A percentile compares a stretch with the other conserved stretches of the same genome.
Evolutionary conservation across 441 rosid species (phyloP).

Genomic region (Mallotus repandus): DNA sequence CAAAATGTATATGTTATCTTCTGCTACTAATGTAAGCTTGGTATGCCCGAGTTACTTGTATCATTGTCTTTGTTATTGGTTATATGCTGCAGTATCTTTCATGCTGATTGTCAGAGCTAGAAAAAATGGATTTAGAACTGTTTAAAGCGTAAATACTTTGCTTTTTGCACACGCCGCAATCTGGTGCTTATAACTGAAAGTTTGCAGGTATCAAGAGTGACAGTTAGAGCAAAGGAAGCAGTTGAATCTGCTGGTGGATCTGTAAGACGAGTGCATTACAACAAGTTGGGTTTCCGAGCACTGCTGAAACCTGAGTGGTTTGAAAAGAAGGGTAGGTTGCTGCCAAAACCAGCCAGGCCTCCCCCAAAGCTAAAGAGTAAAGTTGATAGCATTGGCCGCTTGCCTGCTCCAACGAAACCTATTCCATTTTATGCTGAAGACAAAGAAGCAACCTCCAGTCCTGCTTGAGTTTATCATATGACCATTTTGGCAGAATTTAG

Average conservation of each 20-base stretch:
- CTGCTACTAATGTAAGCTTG: neutral
- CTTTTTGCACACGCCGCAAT: neutral
- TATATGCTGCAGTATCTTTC: neutral
- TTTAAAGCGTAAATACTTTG: neutral
- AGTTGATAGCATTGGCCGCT: constrained; percentile 88
- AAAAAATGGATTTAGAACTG: neutral
- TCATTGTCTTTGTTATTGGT: neutral
- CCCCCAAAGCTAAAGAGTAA: constrained; percentile 80
- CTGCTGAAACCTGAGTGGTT: constrained; percentile 93
- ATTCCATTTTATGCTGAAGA: constrained; percentile 59
- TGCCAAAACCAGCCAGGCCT: constrained; percentile 83
- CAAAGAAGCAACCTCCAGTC: constrained; percentile 34
- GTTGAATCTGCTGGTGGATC: constrained; percentile 93
- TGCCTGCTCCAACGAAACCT: constrained; percentile 89
- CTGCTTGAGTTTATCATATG: constrained; percentile 22
- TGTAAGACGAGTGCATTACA: constrained; percentile 85
- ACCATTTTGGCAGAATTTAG: neutral
- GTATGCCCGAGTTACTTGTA: neutral
- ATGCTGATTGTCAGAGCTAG: neutral
- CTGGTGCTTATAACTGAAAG: constrained; percentile 4
- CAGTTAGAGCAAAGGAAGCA: constrained; percentile 80
- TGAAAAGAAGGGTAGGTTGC: constrained; percentile 88
- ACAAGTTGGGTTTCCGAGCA: constrained; percentile 79
- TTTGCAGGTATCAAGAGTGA: constrained; percentile 78
- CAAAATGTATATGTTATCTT: neutral